phyloP scores from a whole-genome alignment of 768 basidiomycete genomes.

The Albatrellus ellisii region DNA sequence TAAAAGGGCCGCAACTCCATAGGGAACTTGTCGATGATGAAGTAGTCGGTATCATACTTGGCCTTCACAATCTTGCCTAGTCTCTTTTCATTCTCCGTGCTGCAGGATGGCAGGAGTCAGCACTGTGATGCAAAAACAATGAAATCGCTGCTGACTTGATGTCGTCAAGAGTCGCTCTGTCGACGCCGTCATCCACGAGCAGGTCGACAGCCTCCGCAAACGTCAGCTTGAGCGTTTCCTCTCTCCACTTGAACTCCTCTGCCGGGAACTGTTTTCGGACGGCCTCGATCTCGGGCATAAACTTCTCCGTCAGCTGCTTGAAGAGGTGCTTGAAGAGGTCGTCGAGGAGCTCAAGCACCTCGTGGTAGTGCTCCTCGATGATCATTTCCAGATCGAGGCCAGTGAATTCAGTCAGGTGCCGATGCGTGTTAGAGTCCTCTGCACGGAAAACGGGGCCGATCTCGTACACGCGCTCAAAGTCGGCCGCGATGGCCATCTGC shows the following conservation, averaged over 20 bases:
- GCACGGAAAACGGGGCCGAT: slow-evolving; percentile 96
- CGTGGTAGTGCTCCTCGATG: slow-evolving; percentile 98
- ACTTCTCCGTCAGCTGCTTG: slow-evolving; percentile 63
- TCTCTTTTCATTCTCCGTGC: slow-evolving; percentile 92
- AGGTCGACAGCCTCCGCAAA: slow-evolving; percentile 84
- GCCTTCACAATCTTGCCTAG: slow-evolving; percentile 82
- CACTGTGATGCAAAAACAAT: too few species aligned
- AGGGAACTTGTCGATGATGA: slow-evolving; percentile 99
- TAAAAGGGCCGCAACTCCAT: slow-evolving; percentile 94
- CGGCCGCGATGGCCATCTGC: slow-evolving; percentile 98
- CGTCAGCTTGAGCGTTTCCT: slow-evolving; percentile 74
- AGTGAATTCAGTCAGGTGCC: slow-evolving; percentile 97
- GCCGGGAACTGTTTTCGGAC: slow-evolving; percentile 85
- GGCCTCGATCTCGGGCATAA: slow-evolving; percentile 68
- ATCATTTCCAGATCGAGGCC: slow-evolving; percentile 99
- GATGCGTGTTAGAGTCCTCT: slow-evolving; percentile 93
- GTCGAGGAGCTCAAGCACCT: slow-evolving; percentile 89
- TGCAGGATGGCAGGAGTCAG: slow-evolving; percentile 22
- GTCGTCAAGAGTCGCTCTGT: slow-evolving; percentile 70
- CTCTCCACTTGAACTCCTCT: slow-evolving; percentile 91
- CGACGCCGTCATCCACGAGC: slow-evolving; percentile 76
- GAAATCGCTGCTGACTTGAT: slow-evolving; percentile 52
- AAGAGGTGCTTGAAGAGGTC: slow-evolving; percentile 80
- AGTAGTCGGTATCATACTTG: slow-evolving; percentile 97
- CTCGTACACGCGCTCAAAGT: slow-evolving; percentile 97